Percentiles rank a stretch among this genome's conserved stretches.
These are phyloP conservation scores for Metschnikowia lachancei DNA, from an alignment of 805 yeast genomes.

Conservation along the genomic window DNA sequence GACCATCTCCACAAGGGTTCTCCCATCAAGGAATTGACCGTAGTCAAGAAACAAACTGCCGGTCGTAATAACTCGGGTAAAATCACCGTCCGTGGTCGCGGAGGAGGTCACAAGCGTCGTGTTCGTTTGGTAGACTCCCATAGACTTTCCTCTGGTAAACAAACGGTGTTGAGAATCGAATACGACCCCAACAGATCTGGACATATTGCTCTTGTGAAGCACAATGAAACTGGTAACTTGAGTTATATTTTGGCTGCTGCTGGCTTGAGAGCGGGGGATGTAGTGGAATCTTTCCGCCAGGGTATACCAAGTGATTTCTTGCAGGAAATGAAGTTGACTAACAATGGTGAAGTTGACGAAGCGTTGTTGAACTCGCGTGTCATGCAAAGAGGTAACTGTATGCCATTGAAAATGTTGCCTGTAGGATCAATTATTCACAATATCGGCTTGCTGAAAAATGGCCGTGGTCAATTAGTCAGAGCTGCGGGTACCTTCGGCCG, in stretches of 20 bases:
- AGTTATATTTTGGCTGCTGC: conserved; percentile 88
- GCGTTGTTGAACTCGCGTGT: conserved; percentile 85
- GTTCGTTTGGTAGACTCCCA: conserved; percentile 76
- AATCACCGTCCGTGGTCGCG: conserved; percentile 90
- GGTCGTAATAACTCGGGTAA: conserved; percentile 90
- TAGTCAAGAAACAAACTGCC: conserved; percentile 65
- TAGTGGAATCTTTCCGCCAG: conserved; percentile 81
- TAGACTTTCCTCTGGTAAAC: conserved; percentile 66
- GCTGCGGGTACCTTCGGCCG: conserved; percentile 96
- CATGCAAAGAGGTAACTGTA: conserved; percentile 90
- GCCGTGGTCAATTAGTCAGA: conserved; percentile 86
- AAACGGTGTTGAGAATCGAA: conserved; percentile 82
- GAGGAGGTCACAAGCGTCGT: conserved; percentile 94
- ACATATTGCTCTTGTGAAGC: conserved; percentile 83
- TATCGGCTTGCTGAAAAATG: conserved; percentile 66
- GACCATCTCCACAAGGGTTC: conserved; percentile 83
- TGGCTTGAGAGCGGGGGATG: conserved; percentile 90
- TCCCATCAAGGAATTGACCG: conserved; percentile 74
- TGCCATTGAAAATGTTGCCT: conserved; percentile 92
- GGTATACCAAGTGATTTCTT: conserved; percentile 79
- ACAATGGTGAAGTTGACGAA: conserved; percentile 85
- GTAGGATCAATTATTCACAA: conserved; percentile 87
- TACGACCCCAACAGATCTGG: conserved; percentile 94
- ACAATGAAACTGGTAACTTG: conserved; percentile 55
- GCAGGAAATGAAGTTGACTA: conserved; percentile 59